Base-by-base conservation (phyloP, 768 basidiomycete genomes). In the Termitomyces sp. region DNA sequence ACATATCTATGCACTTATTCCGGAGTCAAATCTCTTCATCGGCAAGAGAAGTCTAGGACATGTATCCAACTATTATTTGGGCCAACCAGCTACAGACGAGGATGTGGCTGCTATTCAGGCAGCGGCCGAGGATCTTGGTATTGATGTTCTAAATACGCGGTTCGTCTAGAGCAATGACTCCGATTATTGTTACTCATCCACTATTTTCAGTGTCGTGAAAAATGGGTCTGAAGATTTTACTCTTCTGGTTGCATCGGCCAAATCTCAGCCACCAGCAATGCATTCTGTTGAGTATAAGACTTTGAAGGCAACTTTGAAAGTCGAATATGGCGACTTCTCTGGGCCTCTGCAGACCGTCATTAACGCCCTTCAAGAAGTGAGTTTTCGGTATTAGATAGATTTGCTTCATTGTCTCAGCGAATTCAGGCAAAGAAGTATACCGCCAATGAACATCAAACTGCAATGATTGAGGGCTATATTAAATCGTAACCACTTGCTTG, bases 131-230 rank as follows among this genome's bases (percentile, higher is more conserved):
- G 82, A 82, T 58, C 75, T 88, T 28, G 82, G 78, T n/a, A 68
- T 94, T 48, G 87, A 90, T 59, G 79, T 91, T 10, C 67, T 93
- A 57, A 94, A 94, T 67, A 94, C 92, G 10, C 84, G 92, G 89
- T 91, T 57, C 40, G 62, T 64, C 40, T 42, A 12, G 21, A 27
- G 12, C 5, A 11, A 17, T 11, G 3, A 11, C 21, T 39, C 25
- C 11, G 8, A 40, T 42, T 21, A 19, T 2, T 19, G 6, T 16
- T 16, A 10, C 16, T 32, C 37, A 30, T 17, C 53, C 1, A 61
- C 56, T 50, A 35, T 51, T 57, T n/a, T 49, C 54, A 91, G 90
- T 40, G 82, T 95, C 21, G 75, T 83, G 56, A 94, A 94, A 71
- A 79, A 86, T 56, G 79, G 79, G 5, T 67, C 77, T 1, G 68